Base-by-base conservation (phyloP, 768 basidiomycete genomes). In the Podaxis sp. region DNA sequence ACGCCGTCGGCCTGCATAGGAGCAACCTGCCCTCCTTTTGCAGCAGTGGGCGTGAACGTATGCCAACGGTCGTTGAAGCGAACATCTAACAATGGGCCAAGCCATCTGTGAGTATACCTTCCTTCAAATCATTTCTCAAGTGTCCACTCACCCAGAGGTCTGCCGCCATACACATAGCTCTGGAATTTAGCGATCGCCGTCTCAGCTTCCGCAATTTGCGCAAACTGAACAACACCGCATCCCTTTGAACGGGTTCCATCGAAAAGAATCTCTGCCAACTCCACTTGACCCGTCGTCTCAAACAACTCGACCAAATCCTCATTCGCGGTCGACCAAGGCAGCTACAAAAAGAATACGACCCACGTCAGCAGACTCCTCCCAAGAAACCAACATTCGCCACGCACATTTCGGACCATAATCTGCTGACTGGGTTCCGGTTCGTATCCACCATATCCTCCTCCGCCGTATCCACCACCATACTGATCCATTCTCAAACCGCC, bases 291-390 rank as follows among this genome's bases (percentile, higher is more conserved):
- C 0, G 95, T 97, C 36, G 96, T 99, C 78, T 98, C 95, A 68
- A 99, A 99, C 18, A 99, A 75, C 75, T 99, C 96, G 21, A 99
- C 95, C 47, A 99, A 77, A 71, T 99, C 96, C 71, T 99, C 96
- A 71, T 99, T 98, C 5, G 96, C 95, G 48, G 96, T 99, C 9
- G 96, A 98, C 95, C 95, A 99, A 1, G 96, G 96, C 16, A 99
- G 76, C 96, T 98, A 64, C 7, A 55, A 3, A 51, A 23, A 36
- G 11, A 40, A 59, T n/a, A 3, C 16, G 6, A 35, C 11, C 18
- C 42, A 18, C 18, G 14, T 42, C n/a, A 60, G 50, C 38, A 37
- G 10, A 38, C 44, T 16, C 46, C 35, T 5, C 21, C 21, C 13
- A 48, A 11, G 25, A 37, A 27, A 52, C n/a, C 35, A 61, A 61